A percentile compares a stretch with the other conserved stretches of the same genome.
Evolutionary conservation across 306 rosid species (phyloP).

Genomic region (Dicorynia guianensis): DNA sequence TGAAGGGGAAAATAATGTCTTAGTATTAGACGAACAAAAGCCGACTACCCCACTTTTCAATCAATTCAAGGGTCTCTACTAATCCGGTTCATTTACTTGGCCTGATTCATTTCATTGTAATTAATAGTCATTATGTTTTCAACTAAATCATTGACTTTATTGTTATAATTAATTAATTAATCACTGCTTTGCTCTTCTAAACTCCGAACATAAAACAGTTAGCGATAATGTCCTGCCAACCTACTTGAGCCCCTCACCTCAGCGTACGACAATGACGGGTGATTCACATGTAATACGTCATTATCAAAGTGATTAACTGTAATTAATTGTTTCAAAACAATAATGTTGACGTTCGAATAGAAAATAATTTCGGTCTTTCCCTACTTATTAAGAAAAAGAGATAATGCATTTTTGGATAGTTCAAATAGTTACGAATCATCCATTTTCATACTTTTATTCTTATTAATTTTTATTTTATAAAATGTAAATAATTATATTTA

Average conservation of each 20-base stretch:
- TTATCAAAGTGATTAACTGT: neutral
- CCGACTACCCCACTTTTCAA: neutral
- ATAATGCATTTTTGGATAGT: too few relatives aligned
- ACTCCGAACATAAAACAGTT: neutral
- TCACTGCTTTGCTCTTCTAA: neutral
- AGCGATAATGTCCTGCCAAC: neutral
- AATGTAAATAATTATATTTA: too few relatives aligned
- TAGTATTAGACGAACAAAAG: too few relatives aligned
- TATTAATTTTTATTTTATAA: too few relatives aligned
- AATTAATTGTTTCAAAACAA: neutral
- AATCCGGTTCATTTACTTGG: neutral
- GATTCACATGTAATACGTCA: neutral
- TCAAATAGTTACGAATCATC: too few relatives aligned
- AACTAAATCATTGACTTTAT: slow-evolving; percentile 31
- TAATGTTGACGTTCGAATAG: neutral
- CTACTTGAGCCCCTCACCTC: neutral
- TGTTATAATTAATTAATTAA: neutral
- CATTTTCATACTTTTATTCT: too few relatives aligned
- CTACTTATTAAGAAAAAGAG: too few relatives aligned
- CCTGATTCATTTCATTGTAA: neutral
- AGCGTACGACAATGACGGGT: neutral
- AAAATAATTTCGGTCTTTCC: too few relatives aligned
- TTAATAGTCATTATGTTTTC: slow-evolving; percentile 4
- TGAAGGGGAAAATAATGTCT: too few relatives aligned
- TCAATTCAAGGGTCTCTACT: neutral